These are phyloP conservation scores for Prunus campanulata DNA, from an alignment of 306 rosid genomes.

Conservation along the genomic window DNA sequence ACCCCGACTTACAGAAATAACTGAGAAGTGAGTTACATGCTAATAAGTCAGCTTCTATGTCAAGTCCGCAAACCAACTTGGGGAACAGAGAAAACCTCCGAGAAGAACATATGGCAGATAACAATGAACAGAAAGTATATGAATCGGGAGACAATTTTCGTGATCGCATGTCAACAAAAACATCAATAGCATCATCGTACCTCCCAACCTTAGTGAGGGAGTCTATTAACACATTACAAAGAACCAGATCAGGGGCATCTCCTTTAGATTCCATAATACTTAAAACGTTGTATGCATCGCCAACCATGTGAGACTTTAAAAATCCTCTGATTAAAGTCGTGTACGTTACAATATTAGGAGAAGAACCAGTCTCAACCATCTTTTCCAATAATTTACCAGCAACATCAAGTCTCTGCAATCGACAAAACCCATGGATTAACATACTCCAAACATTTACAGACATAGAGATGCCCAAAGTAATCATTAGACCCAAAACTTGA, in stretches of 20 bases:
- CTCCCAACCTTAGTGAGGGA: slow-evolving; percentile 53
- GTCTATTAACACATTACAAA: slow-evolving; percentile 58
- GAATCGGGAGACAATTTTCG: slow-evolving; percentile 49
- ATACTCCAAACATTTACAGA: slow-evolving; percentile 46
- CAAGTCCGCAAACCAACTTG: slow-evolving; percentile 28
- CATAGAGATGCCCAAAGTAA: slow-evolving; percentile 36
- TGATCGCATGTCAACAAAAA: slow-evolving; percentile 26
- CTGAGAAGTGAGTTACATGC: slow-evolving; percentile 57
- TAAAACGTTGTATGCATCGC: slow-evolving; percentile 39
- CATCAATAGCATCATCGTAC: slow-evolving; percentile 43
- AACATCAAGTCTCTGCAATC: slow-evolving; percentile 31
- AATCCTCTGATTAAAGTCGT: slow-evolving; percentile 59
- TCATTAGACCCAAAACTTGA: slow-evolving; percentile 56
- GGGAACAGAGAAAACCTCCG: slow-evolving; percentile 45
- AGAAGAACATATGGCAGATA: slow-evolving; percentile 36
- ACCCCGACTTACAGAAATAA: slow-evolving; percentile 40
- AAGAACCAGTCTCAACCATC: slow-evolving; percentile 41
- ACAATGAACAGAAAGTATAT: slow-evolving; percentile 40
- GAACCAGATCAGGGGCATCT: slow-evolving; percentile 41
- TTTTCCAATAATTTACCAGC: slow-evolving; percentile 39
- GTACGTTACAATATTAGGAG: slow-evolving; percentile 53
- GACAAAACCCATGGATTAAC: slow-evolving; percentile 42
- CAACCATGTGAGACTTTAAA: slow-evolving; percentile 40
- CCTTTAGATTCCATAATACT: slow-evolving; percentile 39
- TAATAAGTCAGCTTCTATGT: slow-evolving; percentile 47